Evolutionary conservation across 2,329 filamentous ascomycete genomes (phyloP).

Genomic region (Penicillium nordicum): DNA sequence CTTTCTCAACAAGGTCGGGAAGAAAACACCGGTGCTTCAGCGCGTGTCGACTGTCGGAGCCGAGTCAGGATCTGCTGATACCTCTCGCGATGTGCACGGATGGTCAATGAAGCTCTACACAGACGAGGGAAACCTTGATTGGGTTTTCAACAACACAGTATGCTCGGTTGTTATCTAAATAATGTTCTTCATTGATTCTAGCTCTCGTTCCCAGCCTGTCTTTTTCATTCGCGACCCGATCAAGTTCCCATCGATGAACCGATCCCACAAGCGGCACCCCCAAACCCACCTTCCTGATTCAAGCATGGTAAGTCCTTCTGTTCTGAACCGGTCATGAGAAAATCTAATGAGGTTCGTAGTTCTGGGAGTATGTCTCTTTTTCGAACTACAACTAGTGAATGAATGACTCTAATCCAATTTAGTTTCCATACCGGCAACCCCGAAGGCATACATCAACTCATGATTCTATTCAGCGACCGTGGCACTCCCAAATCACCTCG

Average conservation of each 20-base stretch:
- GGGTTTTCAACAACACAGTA: slow-evolving; percentile 39
- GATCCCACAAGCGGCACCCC: slow-evolving; percentile 64
- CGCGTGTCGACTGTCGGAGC: slow-evolving; percentile 48
- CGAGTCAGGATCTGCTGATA: slow-evolving; percentile 48
- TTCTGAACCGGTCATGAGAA: not conserved
- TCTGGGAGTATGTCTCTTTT: slow-evolving; percentile 27
- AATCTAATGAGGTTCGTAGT: slow-evolving; percentile 15
- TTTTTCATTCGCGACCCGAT: slow-evolving; percentile 68
- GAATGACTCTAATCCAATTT: not conserved
- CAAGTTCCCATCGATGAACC: slow-evolving; percentile 68
- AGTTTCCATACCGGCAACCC: slow-evolving; percentile 55
- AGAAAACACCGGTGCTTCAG: slow-evolving; percentile 50
- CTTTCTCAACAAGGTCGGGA: slow-evolving; percentile 54
- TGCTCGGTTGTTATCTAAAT: not conserved
- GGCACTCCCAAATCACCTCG: slow-evolving; percentile 61
- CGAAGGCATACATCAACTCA: slow-evolving; percentile 59
- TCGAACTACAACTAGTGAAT: not conserved
- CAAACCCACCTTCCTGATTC: slow-evolving; percentile 23
- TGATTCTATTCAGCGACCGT: slow-evolving; percentile 61
- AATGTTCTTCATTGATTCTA: not conserved
- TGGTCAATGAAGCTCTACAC: slow-evolving; percentile 51
- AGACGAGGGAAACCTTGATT: slow-evolving; percentile 51
- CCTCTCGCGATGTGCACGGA: slow-evolving; percentile 48
- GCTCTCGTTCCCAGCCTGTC: slow-evolving; percentile 47
- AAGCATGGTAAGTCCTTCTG: slow-evolving; percentile 23